Conservation (phyloP, 306 rosid species). For the Urtica urens region DNA sequence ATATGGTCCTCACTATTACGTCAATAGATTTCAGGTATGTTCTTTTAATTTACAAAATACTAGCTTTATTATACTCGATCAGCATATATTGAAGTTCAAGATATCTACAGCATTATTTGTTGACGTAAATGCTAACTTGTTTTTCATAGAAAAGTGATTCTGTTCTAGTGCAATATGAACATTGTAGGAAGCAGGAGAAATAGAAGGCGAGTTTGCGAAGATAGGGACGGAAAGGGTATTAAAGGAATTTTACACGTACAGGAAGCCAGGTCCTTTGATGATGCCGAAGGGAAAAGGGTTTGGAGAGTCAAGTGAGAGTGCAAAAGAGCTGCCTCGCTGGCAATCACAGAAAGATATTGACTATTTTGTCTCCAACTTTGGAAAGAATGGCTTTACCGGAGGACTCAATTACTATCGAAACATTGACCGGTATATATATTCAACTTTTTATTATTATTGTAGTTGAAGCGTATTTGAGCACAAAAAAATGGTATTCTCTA, state of each 20-base stretch:
- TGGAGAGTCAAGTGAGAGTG: slow-evolving; percentile 32
- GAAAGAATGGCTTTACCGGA: slow-evolving; percentile 60
- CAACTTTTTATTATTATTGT: not conserved
- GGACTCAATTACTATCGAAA: slow-evolving; percentile 60
- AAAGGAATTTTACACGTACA: slow-evolving; percentile 44
- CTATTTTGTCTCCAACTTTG: slow-evolving; percentile 40
- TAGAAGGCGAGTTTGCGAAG: slow-evolving; percentile 63
- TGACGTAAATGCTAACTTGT: not conserved
- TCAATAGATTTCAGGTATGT: slow-evolving; percentile 64
- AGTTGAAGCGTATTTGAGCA: too few relatives aligned
- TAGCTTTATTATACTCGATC: too few relatives aligned
- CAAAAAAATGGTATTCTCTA: too few relatives aligned
- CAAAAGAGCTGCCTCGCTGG: slow-evolving; percentile 54
- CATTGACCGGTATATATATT: slow-evolving; percentile 40
- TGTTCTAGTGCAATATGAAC: not conserved
- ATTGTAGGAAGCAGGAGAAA: slow-evolving; percentile 54
- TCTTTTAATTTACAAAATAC: too few relatives aligned
- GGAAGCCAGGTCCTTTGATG: slow-evolving; percentile 46
- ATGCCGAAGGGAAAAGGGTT: slow-evolving; percentile 46
- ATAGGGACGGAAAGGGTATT: slow-evolving; percentile 50
- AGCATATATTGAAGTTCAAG: too few relatives aligned
- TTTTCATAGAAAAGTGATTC: too few relatives aligned
- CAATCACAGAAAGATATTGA: slow-evolving; percentile 50
- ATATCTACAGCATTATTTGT: too few relatives aligned
- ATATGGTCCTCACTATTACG: slow-evolving; percentile 54